These are phyloP conservation scores for Tricholoma saponaceum DNA, from an alignment of 768 basidiomycete species.

Conservation along the genomic window DNA sequence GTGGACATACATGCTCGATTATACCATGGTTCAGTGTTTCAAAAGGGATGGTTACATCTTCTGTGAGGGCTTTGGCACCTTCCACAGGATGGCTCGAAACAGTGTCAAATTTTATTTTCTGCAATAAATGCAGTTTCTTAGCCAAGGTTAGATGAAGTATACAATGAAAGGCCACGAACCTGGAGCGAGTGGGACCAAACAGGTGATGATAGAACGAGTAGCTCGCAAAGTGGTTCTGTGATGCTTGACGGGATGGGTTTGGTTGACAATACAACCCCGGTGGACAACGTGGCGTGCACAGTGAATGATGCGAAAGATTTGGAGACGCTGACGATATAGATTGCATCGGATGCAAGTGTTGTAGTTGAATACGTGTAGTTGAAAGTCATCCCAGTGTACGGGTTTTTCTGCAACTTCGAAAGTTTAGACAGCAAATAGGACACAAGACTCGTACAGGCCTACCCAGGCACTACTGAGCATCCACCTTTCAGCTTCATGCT, in stretches of 20 bases:
- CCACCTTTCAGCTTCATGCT: not conserved
- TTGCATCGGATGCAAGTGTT: slow-evolving; percentile 98
- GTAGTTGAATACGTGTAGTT: slow-evolving; percentile 96
- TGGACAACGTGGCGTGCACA: slow-evolving; percentile 56
- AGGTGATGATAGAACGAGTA: slow-evolving; percentile 23
- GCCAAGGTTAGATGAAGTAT: no score
- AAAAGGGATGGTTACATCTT: slow-evolving; percentile 59
- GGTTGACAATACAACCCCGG: slow-evolving; percentile 47
- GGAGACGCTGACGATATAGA: slow-evolving; percentile 66
- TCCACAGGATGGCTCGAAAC: slow-evolving; percentile 47
- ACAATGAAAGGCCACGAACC: slow-evolving; percentile 43
- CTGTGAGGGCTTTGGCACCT: slow-evolving; percentile 41
- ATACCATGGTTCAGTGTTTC: slow-evolving; percentile 63
- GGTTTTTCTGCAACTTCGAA: slow-evolving; percentile 98
- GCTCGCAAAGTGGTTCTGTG: slow-evolving; percentile 23
- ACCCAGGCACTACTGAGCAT: not conserved
- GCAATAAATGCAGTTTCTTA: slow-evolving; percentile 24
- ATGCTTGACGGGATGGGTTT: slow-evolving; percentile 52
- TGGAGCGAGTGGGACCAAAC: slow-evolving; percentile 1
- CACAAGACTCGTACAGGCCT: not conserved
- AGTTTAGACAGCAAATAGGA: slow-evolving; percentile 39
- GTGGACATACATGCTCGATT: slow-evolving; percentile 54
- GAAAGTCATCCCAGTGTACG: slow-evolving; percentile 89
- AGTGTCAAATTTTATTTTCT: slow-evolving; percentile 43
- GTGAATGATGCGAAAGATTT: slow-evolving; percentile 53